phyloP scores from a whole-genome alignment of 2,329 filamentous ascomycete genomes.

The Arthrinium phaeospermum region DNA sequence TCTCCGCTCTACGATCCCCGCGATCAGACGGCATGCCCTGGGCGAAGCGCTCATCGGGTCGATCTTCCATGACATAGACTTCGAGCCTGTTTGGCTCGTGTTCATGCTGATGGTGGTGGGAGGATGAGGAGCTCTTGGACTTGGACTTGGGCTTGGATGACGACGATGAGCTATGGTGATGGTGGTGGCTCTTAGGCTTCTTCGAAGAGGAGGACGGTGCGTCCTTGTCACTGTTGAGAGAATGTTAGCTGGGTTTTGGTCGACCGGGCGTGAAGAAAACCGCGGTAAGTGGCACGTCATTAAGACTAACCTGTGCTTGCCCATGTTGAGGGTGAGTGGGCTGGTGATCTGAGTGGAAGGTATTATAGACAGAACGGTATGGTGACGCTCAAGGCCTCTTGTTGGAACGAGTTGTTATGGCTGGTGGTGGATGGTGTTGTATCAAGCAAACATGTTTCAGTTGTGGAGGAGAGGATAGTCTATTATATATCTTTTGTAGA shows the following conservation, averaged over 20 bases:
- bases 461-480: background rate
- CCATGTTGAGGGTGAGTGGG: background rate
- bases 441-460: background rate
- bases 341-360: background rate
- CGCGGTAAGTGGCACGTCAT: background rate
- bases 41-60: background rate
- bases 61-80: background rate
- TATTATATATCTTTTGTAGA: background rate
- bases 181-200: background rate
- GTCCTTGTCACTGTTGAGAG: background rate
- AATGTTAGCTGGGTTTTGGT: background rate
- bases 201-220: background rate
- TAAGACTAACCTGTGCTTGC: background rate
- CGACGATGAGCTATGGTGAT: background rate
- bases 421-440: background rate
- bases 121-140: background rate
- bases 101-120: background rate
- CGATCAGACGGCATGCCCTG: background rate
- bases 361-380: too few species aligned
- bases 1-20: background rate
- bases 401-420: background rate
- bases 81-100: background rate
- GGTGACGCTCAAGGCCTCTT: background rate
- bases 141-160: background rate
- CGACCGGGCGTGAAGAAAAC: background rate